Evolutionary conservation across 352 stramenopile genomes (phyloP).

Genomic region (Phytophthora boehmeriae): DNA sequence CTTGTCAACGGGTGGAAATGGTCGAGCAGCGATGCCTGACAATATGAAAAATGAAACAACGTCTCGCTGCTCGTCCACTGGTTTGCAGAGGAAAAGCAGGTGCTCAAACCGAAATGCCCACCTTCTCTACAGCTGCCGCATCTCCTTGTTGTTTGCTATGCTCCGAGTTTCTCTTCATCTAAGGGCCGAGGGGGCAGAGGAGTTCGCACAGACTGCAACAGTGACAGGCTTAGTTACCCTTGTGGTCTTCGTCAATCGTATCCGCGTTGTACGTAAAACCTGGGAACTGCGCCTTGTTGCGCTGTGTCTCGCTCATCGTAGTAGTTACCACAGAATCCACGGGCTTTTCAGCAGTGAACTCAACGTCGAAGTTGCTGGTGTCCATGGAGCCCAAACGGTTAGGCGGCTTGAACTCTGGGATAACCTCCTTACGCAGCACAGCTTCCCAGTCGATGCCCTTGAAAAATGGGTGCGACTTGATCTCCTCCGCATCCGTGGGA

Average conservation of each 20-base stretch:
- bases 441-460: conserved; percentile 92
- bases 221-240: conserved; percentile 62
- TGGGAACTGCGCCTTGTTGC: conserved; percentile 91
- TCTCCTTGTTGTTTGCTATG: conserved; percentile 31
- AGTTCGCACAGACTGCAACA: conserved; percentile 18
- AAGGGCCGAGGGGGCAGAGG: conserved; percentile 31
- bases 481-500: conserved; percentile 89
- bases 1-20: conserved; percentile 31
- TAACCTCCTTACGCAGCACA: conserved; percentile 87
- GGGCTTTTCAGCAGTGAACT: conserved; percentile 93
- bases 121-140: conserved; percentile 23
- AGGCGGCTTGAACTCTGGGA: conserved; percentile 92
- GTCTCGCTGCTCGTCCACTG: conserved; percentile 17
- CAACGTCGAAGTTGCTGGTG: conserved; percentile 94
- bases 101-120: conserved; percentile 3
- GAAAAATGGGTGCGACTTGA: conserved; percentile 94
- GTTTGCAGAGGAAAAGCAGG: conserved; percentile 23
- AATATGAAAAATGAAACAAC: conserved; percentile 43
- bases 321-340: conserved; percentile 92
- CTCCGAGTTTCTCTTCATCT: conserved; percentile 39
- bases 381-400: conserved; percentile 90
- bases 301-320: conserved; percentile 90
- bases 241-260: conserved; percentile 87
- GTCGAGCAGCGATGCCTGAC: conserved; percentile 23
- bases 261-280: conserved; percentile 92